Evolutionary conservation across 2,329 filamentous ascomycete genomes (phyloP).

Genomic region (Epicoccum nigrum): DNA sequence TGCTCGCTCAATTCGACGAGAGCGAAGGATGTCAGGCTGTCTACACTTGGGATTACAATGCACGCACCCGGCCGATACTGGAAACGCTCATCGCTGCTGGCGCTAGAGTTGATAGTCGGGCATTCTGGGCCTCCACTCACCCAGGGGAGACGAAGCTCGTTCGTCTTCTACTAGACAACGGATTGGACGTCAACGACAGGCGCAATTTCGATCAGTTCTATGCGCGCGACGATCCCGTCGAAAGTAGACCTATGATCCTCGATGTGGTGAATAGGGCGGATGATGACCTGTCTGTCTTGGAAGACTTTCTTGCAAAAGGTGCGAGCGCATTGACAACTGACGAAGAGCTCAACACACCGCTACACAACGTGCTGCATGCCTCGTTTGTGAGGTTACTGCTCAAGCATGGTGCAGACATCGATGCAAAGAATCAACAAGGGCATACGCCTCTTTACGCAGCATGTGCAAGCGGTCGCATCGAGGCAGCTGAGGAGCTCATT

Average conservation of each 20-base stretch:
- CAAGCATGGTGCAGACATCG: neutral
- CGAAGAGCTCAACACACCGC: neutral
- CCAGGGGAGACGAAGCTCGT: neutral
- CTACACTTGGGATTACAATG: neutral
- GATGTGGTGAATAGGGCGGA: neutral
- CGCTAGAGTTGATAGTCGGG: neutral
- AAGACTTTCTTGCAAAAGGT: neutral
- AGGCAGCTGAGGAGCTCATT: neutral
- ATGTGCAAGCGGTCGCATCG: neutral
- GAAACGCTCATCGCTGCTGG: neutral
- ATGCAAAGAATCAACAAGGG: neutral
- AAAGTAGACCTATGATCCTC: neutral
- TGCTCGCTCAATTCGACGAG: neutral
- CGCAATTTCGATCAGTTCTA: neutral
- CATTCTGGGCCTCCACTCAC: neutral
- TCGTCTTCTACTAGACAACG: neutral
- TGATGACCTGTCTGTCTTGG: neutral
- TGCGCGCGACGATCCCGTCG: neutral
- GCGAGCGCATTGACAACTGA: neutral
- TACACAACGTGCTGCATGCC: neutral
- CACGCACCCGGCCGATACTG: neutral
- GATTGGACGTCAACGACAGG: neutral
- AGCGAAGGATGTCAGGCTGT: neutral
- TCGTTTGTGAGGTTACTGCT: neutral
- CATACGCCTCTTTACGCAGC: slow-evolving; percentile 1